Evolutionary conservation across 2,329 filamentous ascomycete genomes (phyloP).

Genomic region (Botrytis cinerea): DNA sequence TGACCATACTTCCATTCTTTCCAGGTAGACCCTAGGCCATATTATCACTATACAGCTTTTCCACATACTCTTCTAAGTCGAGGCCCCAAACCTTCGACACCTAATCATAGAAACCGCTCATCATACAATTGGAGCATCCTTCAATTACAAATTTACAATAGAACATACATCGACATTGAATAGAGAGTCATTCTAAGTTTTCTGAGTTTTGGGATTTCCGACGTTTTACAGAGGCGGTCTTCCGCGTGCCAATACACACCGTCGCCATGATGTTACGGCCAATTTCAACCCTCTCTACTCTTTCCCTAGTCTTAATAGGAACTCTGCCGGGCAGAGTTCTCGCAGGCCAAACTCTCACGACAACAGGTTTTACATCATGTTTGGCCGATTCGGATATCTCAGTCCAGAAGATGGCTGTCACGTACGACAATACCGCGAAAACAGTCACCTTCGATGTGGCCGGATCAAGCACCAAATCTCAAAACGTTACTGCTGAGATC

Average conservation of each 20-base stretch:
- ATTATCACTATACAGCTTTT: slow-evolving; percentile 38
- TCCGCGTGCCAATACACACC: slow-evolving; percentile 23
- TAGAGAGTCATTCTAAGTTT: background rate
- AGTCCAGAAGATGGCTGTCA: slow-evolving; percentile 73
- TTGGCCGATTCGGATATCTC: slow-evolving; percentile 59
- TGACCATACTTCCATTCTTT: slow-evolving; percentile 45
- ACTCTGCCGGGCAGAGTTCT: slow-evolving; percentile 48
- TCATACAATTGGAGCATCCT: slow-evolving; percentile 5
- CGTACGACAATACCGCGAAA: slow-evolving; percentile 75
- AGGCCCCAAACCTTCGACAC: slow-evolving; percentile 16
- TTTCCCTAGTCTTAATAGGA: slow-evolving; percentile 39
- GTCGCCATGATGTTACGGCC: slow-evolving; percentile 39
- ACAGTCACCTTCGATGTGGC: slow-evolving; percentile 79
- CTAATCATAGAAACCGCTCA: slow-evolving; percentile 21
- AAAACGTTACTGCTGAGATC: slow-evolving; percentile 73
- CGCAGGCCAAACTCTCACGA: slow-evolving; percentile 73
- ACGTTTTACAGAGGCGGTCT: slow-evolving; percentile 15
- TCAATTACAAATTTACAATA: slow-evolving; percentile 10
- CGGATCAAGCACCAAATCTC: slow-evolving; percentile 69
- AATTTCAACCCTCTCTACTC: slow-evolving; percentile 33
- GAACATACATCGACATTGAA: slow-evolving; percentile 8
- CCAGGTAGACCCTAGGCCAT: slow-evolving; percentile 61
- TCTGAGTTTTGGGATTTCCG: slow-evolving; percentile 7
- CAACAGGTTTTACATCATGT: slow-evolving; percentile 78
- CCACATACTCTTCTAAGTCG: slow-evolving; percentile 14